phyloP scores from a whole-genome alignment of 2,329 filamentous ascomycete species.

The Byssothecium circinans region DNA sequence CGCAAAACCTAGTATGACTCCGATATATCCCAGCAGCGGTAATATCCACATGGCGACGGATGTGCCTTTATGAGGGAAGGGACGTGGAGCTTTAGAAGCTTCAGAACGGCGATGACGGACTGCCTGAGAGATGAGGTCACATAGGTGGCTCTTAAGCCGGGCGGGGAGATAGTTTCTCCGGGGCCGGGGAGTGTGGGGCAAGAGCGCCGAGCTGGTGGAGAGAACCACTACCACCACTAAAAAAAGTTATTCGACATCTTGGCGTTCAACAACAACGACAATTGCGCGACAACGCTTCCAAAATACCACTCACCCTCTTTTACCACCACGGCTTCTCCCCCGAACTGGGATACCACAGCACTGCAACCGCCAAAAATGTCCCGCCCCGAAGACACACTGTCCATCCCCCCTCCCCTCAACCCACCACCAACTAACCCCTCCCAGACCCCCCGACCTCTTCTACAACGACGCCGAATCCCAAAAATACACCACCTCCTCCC shows the following conservation, averaged over 20 bases:
- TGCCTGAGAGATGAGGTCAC: constrained; percentile 5
- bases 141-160: constrained; percentile 4
- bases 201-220: neutral
- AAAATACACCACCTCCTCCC: constrained; percentile 96
- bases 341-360: neutral
- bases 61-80: neutral
- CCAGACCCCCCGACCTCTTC: constrained; percentile 89
- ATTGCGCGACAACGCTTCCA: neutral
- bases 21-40: constrained; percentile 85
- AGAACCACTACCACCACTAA: too few species aligned
- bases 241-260: constrained; percentile 13
- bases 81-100: neutral
- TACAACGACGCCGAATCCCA: constrained; percentile 95
- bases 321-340: constrained; percentile 1
- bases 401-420: constrained; percentile 38
- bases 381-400: constrained; percentile 94
- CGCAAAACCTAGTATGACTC: constrained; percentile 83
- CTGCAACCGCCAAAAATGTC: constrained; percentile 70
- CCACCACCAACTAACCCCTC: constrained; percentile 6
- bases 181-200: constrained; percentile 4
- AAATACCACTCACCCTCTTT: neutral
- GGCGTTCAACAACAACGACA: neutral
- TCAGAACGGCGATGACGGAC: neutral
- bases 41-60: constrained; percentile 82
- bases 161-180: constrained; percentile 6